A percentile compares a stretch with the other conserved stretches of the same genome.
These are phyloP conservation scores for Rhodotorula taiwanensis DNA, from an alignment of 768 basidiomycete species.

Conservation along the genomic window DNA sequence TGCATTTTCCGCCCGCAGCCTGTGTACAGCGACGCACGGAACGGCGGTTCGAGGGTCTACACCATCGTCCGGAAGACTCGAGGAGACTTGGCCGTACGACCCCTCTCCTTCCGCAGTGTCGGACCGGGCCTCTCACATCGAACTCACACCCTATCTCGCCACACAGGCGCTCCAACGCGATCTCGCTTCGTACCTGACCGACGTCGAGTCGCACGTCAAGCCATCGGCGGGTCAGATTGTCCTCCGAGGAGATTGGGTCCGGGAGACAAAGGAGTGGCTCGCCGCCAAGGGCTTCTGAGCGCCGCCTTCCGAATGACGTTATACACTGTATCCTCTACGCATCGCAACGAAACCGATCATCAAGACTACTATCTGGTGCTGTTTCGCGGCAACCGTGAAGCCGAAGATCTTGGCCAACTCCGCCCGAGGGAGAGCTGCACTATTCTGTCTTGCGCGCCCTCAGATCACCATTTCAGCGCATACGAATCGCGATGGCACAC, in stretches of 20 bases:
- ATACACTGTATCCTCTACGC: too few species aligned
- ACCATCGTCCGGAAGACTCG: constrained; percentile 16
- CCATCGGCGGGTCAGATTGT: constrained; percentile 20
- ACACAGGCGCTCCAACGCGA: constrained; percentile 14
- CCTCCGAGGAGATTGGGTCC: constrained; percentile 25
- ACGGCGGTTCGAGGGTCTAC: constrained; percentile 2
- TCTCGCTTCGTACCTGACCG: not conserved
- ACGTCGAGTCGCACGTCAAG: not conserved
- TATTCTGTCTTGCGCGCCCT: too few species aligned
- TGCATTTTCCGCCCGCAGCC: constrained; percentile 3
- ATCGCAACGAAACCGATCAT: too few species aligned
- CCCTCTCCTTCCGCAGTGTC: too few species aligned
- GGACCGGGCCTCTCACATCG: not conserved
- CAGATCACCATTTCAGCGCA: too few species aligned
- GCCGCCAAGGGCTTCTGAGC: constrained; percentile 21
- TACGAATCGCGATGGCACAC: too few species aligned
- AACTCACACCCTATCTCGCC: not conserved
- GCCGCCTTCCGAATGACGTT: too few species aligned
- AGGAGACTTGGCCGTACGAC: constrained; percentile 18
- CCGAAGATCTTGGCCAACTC: too few species aligned
- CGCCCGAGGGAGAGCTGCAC: too few species aligned
- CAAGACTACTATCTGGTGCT: too few species aligned
- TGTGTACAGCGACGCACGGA: constrained; percentile 15
- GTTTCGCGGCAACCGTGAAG: too few species aligned
- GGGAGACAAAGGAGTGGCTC: constrained; percentile 30